Conservation (phyloP, 371 early-diverging fungal genomes). For the Umbelopsis sp. region DNA sequence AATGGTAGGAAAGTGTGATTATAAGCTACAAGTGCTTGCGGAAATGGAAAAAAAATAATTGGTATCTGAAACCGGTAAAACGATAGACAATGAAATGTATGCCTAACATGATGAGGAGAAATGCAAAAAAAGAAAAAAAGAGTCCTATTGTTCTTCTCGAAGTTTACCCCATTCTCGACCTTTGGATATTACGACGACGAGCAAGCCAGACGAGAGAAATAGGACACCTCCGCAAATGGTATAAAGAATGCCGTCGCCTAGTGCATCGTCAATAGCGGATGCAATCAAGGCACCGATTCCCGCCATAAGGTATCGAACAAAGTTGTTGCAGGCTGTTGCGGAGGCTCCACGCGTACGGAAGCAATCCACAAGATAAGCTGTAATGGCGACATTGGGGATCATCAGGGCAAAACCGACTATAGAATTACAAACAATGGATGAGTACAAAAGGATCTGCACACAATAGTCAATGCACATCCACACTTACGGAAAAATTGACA, state of each 20-base stretch:
- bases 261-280: conserved; percentile 32
- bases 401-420: conserved; percentile 39
- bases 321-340: conserved; percentile 54
- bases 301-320: conserved; percentile 42
- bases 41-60: no score
- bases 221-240: conserved; percentile 34
- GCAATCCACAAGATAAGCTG: conserved; percentile 49
- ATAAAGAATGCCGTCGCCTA: conserved; percentile 38
- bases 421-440: not conserved
- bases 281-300: conserved; percentile 45
- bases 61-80: no score
- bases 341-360: conserved; percentile 45
- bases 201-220: conserved; percentile 19
- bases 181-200: conserved; percentile 27
- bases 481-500: conserved; percentile 43
- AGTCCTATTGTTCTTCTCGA: conserved; percentile 1
- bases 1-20: no score
- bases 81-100: not conserved
- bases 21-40: no score
- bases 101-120: not conserved
- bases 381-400: conserved; percentile 42
- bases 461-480: not conserved
- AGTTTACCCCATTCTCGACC: conserved; percentile 28
- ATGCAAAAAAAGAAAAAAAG: not conserved
- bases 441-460: not conserved